phyloP scores from a whole-genome alignment of 2,329 filamentous ascomycete species.

The Clonostachys solani region DNA sequence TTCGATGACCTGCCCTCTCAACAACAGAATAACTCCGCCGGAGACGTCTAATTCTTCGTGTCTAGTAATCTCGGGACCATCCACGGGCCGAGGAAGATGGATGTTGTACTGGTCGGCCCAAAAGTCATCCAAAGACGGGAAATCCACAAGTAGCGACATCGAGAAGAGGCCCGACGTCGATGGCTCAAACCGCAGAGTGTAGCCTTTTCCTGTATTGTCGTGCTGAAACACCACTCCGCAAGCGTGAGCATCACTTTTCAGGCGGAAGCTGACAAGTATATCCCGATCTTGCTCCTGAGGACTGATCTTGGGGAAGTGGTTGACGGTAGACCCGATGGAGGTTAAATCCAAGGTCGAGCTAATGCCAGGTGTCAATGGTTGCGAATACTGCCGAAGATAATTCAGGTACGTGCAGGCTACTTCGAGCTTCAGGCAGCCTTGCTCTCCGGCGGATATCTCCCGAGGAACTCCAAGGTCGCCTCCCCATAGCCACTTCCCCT shows the following conservation, averaged over 20 bases:
- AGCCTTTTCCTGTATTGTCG: slow-evolving; percentile 16
- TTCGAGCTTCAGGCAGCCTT: slow-evolving; percentile 16
- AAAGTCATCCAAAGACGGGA: slow-evolving; percentile 27
- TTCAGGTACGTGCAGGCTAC: slow-evolving; percentile 11
- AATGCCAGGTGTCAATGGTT: slow-evolving; percentile 3
- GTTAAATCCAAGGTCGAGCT: slow-evolving; percentile 9
- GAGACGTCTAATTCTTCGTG: slow-evolving; percentile 19
- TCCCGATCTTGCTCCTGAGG: slow-evolving; percentile 9
- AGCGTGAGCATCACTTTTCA: slow-evolving; percentile 15
- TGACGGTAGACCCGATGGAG: slow-evolving; percentile 14
- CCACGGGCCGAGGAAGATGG: slow-evolving; percentile 20
- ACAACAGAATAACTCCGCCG: slow-evolving; percentile 14
- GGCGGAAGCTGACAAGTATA: slow-evolving; percentile 14
- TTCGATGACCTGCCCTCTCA: slow-evolving; percentile 17
- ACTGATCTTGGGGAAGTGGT: slow-evolving; percentile 13
- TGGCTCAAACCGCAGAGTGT: slow-evolving; percentile 15
- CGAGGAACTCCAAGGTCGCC: slow-evolving; percentile 24
- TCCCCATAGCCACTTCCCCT: slow-evolving; percentile 29
- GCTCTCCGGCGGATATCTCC: slow-evolving; percentile 17
- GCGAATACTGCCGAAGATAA: slow-evolving; percentile 1
- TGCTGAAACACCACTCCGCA: slow-evolving; percentile 20
- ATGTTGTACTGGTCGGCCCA: slow-evolving; percentile 29
- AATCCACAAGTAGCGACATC: slow-evolving; percentile 19
- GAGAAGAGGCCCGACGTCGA: slow-evolving; percentile 13
- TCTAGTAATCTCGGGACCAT: slow-evolving; percentile 25